Evolutionary conservation across 2,329 filamentous ascomycete genomes (phyloP).

Genomic region (Fusarium armeniacum): DNA sequence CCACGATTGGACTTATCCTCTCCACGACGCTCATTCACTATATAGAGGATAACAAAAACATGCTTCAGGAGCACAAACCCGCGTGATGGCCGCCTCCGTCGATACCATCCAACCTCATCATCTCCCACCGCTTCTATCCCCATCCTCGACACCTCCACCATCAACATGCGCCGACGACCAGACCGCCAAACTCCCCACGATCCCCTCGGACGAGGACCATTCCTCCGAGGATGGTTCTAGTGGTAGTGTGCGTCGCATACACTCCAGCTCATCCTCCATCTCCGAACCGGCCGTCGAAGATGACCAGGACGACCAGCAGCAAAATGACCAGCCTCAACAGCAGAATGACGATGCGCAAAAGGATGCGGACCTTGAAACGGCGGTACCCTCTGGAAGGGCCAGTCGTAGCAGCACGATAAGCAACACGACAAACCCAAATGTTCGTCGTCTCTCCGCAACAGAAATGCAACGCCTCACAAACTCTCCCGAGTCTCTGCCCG

Average conservation of each 20-base stretch:
- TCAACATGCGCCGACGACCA: slow-evolving; percentile 32
- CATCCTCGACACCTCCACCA: slow-evolving; percentile 26
- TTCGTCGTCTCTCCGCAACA: slow-evolving; percentile 69
- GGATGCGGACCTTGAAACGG: slow-evolving; percentile 22
- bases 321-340: slow-evolving; percentile 2
- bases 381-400: slow-evolving; percentile 40
- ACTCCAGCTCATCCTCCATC: slow-evolving; percentile 52
- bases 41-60: slow-evolving; percentile 17
- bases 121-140: slow-evolving; percentile 41
- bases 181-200: slow-evolving; percentile 39
- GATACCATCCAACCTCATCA: slow-evolving; percentile 41
- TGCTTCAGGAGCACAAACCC: slow-evolving; percentile 41
- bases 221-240: slow-evolving; percentile 52
- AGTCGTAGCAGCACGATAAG: slow-evolving; percentile 52
- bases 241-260: slow-evolving; percentile 40
- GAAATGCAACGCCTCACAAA: slow-evolving; percentile 71
- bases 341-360: slow-evolving; percentile 15
- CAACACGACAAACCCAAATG: slow-evolving; percentile 55
- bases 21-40: not conserved
- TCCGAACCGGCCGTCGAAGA: slow-evolving; percentile 51
- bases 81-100: slow-evolving; percentile 49
- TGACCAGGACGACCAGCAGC: slow-evolving; percentile 20
- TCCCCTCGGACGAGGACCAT: slow-evolving; percentile 52
- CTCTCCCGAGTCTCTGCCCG: slow-evolving; percentile 70
- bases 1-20: not conserved